Evolutionary conservation across 768 basidiomycete species (phyloP).

Genomic region (Kondoa malvinella): DNA sequence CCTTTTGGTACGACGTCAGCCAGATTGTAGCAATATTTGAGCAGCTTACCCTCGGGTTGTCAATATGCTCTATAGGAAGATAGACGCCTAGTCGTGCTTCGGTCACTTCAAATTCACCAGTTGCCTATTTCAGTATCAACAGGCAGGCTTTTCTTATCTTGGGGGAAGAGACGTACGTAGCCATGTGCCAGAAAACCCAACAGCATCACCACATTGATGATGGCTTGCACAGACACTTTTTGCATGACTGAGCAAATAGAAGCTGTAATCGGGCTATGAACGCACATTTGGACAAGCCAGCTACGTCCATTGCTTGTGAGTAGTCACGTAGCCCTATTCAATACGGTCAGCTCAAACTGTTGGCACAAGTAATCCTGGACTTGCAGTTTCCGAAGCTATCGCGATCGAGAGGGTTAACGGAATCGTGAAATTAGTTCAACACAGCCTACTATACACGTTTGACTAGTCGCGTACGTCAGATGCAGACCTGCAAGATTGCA

Average conservation of each 20-base stretch:
- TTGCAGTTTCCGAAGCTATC: conserved; percentile 30
- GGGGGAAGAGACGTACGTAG: conserved; percentile 16
- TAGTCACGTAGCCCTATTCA: conserved; percentile 58
- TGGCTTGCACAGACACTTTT: conserved; percentile 45
- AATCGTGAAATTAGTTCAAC: conserved; percentile 37
- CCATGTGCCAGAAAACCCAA: conserved; percentile 64
- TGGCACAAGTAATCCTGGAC: not conserved
- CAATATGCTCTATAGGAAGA: conserved; percentile 35
- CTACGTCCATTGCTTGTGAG: conserved; percentile 39
- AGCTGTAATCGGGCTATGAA: too few relatives aligned
- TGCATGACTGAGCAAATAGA: too few relatives aligned
- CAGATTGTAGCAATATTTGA: too few relatives aligned
- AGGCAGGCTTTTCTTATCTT: conserved; percentile 18
- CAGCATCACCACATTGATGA: conserved; percentile 64
- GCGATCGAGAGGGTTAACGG: conserved; percentile 38
- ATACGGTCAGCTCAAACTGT: conserved; percentile 5
- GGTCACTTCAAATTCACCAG: conserved; percentile 35
- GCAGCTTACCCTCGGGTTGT: too few relatives aligned
- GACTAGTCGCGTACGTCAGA: conserved; percentile 30
- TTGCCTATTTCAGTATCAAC: conserved; percentile 39
- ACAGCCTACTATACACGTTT: conserved; percentile 40
- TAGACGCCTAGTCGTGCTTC: conserved; percentile 36
- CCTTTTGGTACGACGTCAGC: too few relatives aligned
- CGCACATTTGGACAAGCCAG: conserved; percentile 24
- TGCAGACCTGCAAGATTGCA: conserved; percentile 38